These are phyloP conservation scores for Calocybe cyanea DNA, from an alignment of 768 basidiomycete species.

Conservation along the genomic window DNA sequence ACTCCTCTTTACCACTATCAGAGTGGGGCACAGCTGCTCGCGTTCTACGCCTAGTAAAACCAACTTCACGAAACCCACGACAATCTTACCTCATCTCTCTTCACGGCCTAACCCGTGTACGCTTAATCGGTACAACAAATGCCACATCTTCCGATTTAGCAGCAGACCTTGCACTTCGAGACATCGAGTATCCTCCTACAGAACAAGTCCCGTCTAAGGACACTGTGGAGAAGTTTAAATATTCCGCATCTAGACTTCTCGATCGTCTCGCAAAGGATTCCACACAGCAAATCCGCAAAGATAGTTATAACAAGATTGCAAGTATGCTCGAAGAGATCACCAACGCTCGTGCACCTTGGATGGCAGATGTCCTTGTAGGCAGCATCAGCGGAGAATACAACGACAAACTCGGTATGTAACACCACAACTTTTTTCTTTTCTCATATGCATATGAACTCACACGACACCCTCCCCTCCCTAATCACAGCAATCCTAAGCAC, in stretches of 20 bases:
- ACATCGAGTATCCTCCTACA: constrained; percentile 46
- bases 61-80: constrained; percentile 48
- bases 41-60: constrained; percentile 64
- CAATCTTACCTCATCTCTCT: constrained; percentile 69
- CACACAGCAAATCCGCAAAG: constrained; percentile 48
- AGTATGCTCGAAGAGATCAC: constrained; percentile 72
- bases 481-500: constrained; percentile 57
- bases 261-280: constrained; percentile 58
- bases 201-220: constrained; percentile 49
- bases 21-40: constrained; percentile 71
- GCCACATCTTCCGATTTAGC: constrained; percentile 23
- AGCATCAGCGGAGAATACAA: constrained; percentile 60
- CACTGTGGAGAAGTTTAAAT: constrained; percentile 63
- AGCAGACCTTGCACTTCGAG: constrained; percentile 31
- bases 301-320: constrained; percentile 66
- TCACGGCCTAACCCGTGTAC: constrained; percentile 67
- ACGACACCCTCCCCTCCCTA: not conserved
- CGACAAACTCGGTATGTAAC: constrained; percentile 66
- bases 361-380: constrained; percentile 74
- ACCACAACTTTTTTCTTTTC: too few species aligned
- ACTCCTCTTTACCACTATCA: constrained; percentile 30
- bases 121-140: constrained; percentile 40
- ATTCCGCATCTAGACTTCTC: constrained; percentile 60
- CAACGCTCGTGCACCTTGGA: constrained; percentile 60
- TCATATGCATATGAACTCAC: not conserved